Conservation (phyloP, 257 asterid species). For the Verbascum thapsus region DNA sequence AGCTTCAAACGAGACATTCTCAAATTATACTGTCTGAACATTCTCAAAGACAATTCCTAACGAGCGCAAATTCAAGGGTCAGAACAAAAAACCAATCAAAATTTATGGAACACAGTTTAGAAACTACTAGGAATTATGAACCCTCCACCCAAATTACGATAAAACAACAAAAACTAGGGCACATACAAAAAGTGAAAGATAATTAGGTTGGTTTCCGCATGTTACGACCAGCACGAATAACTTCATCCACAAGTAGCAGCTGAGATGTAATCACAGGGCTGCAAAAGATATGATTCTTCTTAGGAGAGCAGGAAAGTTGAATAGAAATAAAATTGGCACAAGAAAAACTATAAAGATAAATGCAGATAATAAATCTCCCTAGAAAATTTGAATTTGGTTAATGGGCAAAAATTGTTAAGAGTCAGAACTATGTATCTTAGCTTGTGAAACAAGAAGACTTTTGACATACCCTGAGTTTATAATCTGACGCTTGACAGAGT, state of each 20-base stretch:
- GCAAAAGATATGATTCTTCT: conserved; percentile 36
- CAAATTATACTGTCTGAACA: conserved; percentile 1
- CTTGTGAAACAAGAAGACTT: conserved; percentile 1
- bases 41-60: conserved; percentile 6
- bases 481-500: conserved; percentile 93
- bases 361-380: too few relatives aligned
- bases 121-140: conserved; percentile 21
- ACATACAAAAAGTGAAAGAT: neutral
- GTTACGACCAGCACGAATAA: conserved; percentile 96
- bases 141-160: conserved; percentile 21
- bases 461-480: conserved; percentile 82
- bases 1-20: neutral
- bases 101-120: conserved; percentile 8
- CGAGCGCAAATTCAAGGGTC: conserved; percentile 17
- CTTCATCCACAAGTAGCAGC: conserved; percentile 92
- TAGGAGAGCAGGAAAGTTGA: conserved; percentile 2
- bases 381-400: neutral
- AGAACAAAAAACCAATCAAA: conserved; percentile 18
- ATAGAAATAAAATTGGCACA: neutral
- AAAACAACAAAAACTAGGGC: neutral
- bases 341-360: too few relatives aligned
- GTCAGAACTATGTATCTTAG: neutral
- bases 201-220: conserved; percentile 82
- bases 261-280: conserved; percentile 93
- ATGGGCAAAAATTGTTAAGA: too few relatives aligned